phyloP scores from a whole-genome alignment of 768 basidiomycete genomes.

The Gymnopilus junonius region DNA sequence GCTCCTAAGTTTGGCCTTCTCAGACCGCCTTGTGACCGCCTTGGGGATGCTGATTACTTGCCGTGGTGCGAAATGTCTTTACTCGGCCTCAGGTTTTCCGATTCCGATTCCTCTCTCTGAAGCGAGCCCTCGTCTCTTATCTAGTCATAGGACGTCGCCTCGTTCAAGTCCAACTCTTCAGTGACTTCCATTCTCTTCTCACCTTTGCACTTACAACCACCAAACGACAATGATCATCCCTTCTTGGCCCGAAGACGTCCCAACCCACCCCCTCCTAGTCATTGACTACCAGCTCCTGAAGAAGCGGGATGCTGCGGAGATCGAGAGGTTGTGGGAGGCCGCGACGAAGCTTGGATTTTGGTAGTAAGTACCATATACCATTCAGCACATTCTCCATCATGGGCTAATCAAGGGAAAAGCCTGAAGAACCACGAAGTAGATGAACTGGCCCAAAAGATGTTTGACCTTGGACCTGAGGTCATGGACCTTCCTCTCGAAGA shows the following conservation, averaged over 20 bases:
- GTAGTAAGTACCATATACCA: slow-evolving; percentile 49
- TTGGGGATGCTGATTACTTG: no score
- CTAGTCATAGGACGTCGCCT: no score
- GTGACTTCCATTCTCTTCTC: no score
- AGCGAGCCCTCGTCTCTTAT: no score
- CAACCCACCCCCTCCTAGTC: slow-evolving; percentile 57
- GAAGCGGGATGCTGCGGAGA: slow-evolving; percentile 44
- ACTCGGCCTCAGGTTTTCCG: no score
- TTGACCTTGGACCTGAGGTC: slow-evolving; percentile 56
- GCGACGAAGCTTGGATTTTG: slow-evolving; percentile 67
- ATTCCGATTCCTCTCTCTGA: no score
- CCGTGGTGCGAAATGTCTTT: no score
- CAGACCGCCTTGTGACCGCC: no score
- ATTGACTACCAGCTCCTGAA: slow-evolving; percentile 57
- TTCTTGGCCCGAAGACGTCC: slow-evolving; percentile 55
- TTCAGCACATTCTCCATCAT: slow-evolving; percentile 5
- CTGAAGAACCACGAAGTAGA: slow-evolving; percentile 61
- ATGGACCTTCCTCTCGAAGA: slow-evolving; percentile 59
- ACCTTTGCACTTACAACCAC: no score
- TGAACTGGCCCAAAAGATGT: slow-evolving; percentile 53
- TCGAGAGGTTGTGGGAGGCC: slow-evolving; percentile 58
- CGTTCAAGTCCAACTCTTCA: no score
- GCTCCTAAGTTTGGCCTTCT: no score
- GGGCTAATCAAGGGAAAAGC: slow-evolving; percentile 16
- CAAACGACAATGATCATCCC: slow-evolving; percentile 31